Percentiles rank a stretch among this genome's conserved stretches.
phyloP scores from a whole-genome alignment of 2,329 filamentous ascomycete species.

The Botrytis tulipae region DNA sequence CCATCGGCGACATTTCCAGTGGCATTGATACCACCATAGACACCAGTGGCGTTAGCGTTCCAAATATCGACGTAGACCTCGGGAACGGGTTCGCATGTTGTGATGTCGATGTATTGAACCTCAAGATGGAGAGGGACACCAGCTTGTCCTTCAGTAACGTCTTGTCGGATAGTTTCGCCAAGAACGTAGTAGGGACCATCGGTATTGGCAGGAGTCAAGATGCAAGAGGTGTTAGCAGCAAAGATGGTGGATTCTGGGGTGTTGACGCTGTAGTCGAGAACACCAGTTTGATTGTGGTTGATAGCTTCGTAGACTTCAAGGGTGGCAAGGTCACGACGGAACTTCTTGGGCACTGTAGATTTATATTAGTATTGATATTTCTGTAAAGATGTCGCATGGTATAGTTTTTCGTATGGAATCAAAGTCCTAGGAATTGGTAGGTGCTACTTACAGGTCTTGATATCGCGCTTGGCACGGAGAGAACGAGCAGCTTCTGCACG shows the following conservation, averaged over 20 bases:
- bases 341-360: constrained; percentile 15
- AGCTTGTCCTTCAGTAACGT: constrained; percentile 48
- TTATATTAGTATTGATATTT: background rate
- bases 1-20: constrained; percentile 24
- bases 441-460: constrained; percentile 1
- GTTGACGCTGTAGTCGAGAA: constrained; percentile 17
- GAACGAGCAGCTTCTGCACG: constrained; percentile 37
- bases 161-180: constrained; percentile 43
- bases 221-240: constrained; percentile 46
- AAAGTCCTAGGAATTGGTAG: background rate
- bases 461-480: constrained; percentile 15
- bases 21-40: constrained; percentile 41
- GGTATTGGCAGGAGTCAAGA: constrained; percentile 51
- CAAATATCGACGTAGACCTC: constrained; percentile 41
- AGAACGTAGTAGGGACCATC: constrained; percentile 51
- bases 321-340: constrained; percentile 19
- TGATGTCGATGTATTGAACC: constrained; percentile 51
- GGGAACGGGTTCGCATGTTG: constrained; percentile 41
- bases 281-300: constrained; percentile 22
- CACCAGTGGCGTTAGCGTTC: constrained; percentile 43
- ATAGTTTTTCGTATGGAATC: background rate
- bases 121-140: constrained; percentile 51
- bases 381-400: too few species aligned
- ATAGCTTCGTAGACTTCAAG: constrained; percentile 18
- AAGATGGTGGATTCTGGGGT: constrained; percentile 37